Evolutionary conservation across 2,329 filamentous ascomycete species (phyloP).

Genomic region (Stylonectria norvegica): DNA sequence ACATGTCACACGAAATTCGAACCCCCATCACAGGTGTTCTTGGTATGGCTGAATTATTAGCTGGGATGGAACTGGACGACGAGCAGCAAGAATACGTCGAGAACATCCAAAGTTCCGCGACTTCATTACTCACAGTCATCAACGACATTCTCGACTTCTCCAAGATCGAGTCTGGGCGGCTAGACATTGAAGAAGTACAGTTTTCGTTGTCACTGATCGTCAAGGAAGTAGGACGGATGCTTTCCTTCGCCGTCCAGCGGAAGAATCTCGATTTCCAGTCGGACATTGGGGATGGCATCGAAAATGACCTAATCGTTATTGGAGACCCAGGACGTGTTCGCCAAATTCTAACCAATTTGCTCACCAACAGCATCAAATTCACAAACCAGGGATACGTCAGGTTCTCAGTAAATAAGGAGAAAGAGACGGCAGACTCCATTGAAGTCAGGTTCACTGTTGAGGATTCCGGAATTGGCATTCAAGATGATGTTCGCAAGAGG

Average conservation of each 20-base stretch:
- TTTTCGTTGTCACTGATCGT: constrained; percentile 73
- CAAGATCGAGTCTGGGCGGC: constrained; percentile 73
- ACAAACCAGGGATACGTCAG: constrained; percentile 66
- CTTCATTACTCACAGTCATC: constrained; percentile 80
- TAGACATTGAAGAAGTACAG: constrained; percentile 78
- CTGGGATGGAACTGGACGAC: constrained; percentile 63
- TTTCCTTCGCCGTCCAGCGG: constrained; percentile 77
- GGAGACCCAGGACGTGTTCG: constrained; percentile 81
- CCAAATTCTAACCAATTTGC: constrained; percentile 77
- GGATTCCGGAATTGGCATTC: constrained; percentile 79
- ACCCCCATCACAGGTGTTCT: constrained; percentile 79
- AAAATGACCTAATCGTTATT: constrained; percentile 71
- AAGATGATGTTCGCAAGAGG: constrained; percentile 68
- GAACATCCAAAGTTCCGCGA: constrained; percentile 75
- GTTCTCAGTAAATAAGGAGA: constrained; percentile 61
- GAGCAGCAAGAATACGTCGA: constrained; percentile 73
- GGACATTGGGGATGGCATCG: constrained; percentile 60
- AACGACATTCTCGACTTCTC: constrained; percentile 91
- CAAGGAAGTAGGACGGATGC: constrained; percentile 80
- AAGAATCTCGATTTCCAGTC: constrained; percentile 72
- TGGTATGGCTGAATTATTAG: constrained; percentile 72
- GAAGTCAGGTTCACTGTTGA: constrained; percentile 69
- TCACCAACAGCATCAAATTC: constrained; percentile 76
- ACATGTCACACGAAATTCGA: constrained; percentile 78
- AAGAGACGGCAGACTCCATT: constrained; percentile 61